Conservation (phyloP, 106 monocot species). For the Dendrobium officinale region DNA sequence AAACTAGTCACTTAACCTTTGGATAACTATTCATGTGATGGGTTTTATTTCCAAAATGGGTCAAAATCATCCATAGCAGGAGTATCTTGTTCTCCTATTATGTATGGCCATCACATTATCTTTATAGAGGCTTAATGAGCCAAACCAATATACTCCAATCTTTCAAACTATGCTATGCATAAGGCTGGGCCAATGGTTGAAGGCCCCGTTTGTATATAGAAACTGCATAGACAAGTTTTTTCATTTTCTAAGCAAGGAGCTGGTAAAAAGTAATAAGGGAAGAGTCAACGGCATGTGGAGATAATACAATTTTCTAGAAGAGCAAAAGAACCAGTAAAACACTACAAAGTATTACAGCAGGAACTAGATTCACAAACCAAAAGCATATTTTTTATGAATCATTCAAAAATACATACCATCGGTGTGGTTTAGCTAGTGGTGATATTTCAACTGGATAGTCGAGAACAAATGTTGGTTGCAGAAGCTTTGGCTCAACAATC, state of each 20-base stretch:
- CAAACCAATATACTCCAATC: background rate
- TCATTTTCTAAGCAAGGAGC: background rate
- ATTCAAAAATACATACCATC: slow-evolving; percentile 38
- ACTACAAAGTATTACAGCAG: background rate
- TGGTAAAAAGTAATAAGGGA: background rate
- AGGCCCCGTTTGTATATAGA: background rate
- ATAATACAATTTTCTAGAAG: background rate
- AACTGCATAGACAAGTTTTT: background rate
- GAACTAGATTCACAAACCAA: background rate
- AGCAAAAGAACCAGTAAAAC: background rate
- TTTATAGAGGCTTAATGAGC: too few species aligned
- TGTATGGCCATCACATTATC: too few species aligned
- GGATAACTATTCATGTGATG: too few species aligned
- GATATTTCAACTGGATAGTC: slow-evolving; percentile 92
- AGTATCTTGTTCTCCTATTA: too few species aligned
- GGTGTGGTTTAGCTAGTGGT: slow-evolving; percentile 74
- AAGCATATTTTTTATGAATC: background rate
- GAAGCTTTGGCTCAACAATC: slow-evolving; percentile 78
- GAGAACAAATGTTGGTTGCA: slow-evolving; percentile 97
- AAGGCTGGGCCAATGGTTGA: background rate
- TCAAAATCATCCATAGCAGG: too few species aligned
- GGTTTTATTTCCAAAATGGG: too few species aligned
- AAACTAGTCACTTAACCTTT: too few species aligned
- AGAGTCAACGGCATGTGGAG: background rate
- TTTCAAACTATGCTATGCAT: background rate